Conservation (phyloP, 768 basidiomycete genomes). For the Boletus edulis region DNA sequence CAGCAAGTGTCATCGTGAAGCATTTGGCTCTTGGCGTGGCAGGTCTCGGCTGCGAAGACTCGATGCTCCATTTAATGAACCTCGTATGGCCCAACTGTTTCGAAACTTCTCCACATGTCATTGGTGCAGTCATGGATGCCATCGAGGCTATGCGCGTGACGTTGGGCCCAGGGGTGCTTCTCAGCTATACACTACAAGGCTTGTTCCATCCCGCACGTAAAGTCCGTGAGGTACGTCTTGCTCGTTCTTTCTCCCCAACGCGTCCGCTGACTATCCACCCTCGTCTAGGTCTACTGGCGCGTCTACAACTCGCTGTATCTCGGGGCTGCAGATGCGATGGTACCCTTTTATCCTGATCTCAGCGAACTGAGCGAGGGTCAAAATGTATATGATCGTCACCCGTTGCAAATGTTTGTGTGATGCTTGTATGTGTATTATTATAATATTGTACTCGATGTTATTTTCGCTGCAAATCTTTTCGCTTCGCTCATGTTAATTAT, state of each 20-base stretch:
- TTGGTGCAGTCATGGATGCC: constrained; percentile 97
- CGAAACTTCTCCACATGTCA: constrained; percentile 97
- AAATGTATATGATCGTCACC: constrained; percentile 84
- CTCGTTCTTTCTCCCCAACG: background rate
- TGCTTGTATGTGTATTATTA: background rate
- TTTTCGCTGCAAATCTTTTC: constrained; percentile 4
- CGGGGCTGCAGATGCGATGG: constrained; percentile 86
- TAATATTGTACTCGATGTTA: background rate
- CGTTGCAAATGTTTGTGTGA: constrained; percentile 81
- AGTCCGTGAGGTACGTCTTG: constrained; percentile 80
- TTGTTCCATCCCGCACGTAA: constrained; percentile 97
- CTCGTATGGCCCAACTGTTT: constrained; percentile 99
- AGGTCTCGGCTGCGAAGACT: constrained; percentile 96
- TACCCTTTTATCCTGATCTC: constrained; percentile 93
- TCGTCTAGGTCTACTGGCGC: constrained; percentile 76
- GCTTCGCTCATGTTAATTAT: background rate
- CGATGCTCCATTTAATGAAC: constrained; percentile 96
- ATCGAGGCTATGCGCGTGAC: constrained; percentile 97
- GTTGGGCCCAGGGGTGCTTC: constrained; percentile 86
- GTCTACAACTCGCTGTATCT: constrained; percentile 94
- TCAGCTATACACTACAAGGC: constrained; percentile 92
- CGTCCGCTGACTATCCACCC: constrained; percentile 1
- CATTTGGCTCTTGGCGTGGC: constrained; percentile 96
- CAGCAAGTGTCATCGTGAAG: constrained; percentile 97
- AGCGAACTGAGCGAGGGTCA: constrained; percentile 88